phyloP scores from a whole-genome alignment of 2,329 filamentous ascomycete species.

The Neocatenulostroma microsporum region DNA sequence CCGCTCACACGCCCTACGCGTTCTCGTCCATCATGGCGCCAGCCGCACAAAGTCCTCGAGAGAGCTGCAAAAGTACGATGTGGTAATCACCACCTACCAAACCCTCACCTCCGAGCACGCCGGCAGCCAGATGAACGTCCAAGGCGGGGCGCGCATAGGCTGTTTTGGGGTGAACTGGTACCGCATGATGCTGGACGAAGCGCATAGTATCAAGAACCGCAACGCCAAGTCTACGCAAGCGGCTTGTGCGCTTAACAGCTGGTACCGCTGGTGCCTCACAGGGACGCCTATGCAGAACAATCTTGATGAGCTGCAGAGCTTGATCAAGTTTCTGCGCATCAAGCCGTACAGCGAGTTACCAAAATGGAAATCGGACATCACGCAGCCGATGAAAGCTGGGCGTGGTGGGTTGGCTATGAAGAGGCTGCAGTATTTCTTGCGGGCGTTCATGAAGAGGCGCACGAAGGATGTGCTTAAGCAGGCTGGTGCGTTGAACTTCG shows the following conservation, averaged over 20 bases:
- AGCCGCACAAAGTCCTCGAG: conserved; percentile 70
- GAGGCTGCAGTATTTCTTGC: conserved; percentile 73
- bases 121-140: conserved; percentile 53
- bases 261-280: conserved; percentile 93
- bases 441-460: conserved; percentile 96
- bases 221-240: conserved; percentile 94
- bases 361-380: conserved; percentile 88
- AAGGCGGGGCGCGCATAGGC: conserved; percentile 62
- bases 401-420: conserved; percentile 83
- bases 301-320: conserved; percentile 86
- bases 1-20: conserved; percentile 61
- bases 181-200: conserved; percentile 89
- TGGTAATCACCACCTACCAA: conserved; percentile 96
- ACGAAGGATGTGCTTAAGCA: conserved; percentile 95
- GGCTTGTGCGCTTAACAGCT: conserved; percentile 72
- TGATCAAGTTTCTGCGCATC: conserved; percentile 88
- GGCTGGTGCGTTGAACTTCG: conserved; percentile 70
- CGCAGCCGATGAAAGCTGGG: conserved; percentile 79
- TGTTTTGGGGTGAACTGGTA: conserved; percentile 94
- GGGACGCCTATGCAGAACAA: conserved; percentile 99
- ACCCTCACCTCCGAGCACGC: conserved; percentile 87
- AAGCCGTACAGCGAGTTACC: conserved; percentile 80
- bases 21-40: conserved; percentile 86
- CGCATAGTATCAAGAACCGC: conserved; percentile 96
- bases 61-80: conserved; percentile 76